Evolutionary conservation across 768 basidiomycete genomes (phyloP).

Genomic region (Hericium rajendrae): DNA sequence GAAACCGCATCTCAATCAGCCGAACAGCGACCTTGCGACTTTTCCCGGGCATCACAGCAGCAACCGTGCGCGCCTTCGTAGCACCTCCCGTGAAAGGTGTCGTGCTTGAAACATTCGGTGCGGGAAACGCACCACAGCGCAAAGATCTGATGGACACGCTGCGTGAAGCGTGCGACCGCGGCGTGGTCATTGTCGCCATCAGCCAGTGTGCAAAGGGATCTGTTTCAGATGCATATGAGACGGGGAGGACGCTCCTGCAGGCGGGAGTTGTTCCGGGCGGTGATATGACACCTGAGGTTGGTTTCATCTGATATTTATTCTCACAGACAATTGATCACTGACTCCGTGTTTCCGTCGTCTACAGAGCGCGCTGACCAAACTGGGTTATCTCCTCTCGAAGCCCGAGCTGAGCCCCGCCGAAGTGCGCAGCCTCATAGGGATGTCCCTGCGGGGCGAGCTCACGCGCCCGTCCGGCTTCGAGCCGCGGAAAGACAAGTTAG

Average conservation of each 20-base stretch:
- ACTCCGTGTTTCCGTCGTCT: neutral
- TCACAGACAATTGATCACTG: no score
- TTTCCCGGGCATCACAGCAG: conserved; percentile 77
- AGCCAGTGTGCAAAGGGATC: conserved; percentile 84
- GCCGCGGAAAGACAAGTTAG: conserved; percentile 31
- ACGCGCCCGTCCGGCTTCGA: conserved; percentile 35
- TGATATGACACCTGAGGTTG: conserved; percentile 94
- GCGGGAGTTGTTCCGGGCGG: conserved; percentile 77
- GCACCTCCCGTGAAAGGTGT: conserved; percentile 68
- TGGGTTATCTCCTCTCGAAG: conserved; percentile 85
- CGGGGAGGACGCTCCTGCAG: conserved; percentile 57
- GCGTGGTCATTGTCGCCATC: conserved; percentile 84
- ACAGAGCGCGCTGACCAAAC: conserved; percentile 84
- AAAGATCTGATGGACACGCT: conserved; percentile 66
- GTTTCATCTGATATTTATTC: conserved; percentile 1
- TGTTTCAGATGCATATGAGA: conserved; percentile 78
- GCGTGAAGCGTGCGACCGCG: conserved; percentile 72
- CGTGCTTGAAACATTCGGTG: conserved; percentile 85
- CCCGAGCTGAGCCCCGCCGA: conserved; percentile 57
- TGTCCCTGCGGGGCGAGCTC: conserved; percentile 83
- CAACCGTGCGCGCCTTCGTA: conserved; percentile 69
- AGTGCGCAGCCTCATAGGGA: conserved; percentile 66
- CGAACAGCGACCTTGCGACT: conserved; percentile 67
- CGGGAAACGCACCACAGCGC: conserved; percentile 86
- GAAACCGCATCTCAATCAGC: neutral